phyloP scores from a whole-genome alignment of 257 asterid species.

The Solanum sitiens region DNA sequence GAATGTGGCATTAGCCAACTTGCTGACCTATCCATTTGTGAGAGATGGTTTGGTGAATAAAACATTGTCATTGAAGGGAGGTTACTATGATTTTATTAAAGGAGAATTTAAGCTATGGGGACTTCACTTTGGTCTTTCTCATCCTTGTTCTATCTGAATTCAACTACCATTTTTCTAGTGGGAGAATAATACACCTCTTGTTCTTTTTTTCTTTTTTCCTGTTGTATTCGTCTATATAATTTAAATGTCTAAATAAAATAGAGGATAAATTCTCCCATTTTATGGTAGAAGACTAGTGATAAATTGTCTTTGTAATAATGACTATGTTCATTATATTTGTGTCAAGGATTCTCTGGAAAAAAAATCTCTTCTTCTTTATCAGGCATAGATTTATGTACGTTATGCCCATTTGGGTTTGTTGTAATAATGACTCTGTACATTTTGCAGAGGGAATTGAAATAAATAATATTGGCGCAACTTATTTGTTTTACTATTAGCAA shows the following conservation, averaged over 20 bases:
- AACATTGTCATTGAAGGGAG: slow-evolving; percentile 73
- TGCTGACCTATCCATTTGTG: slow-evolving; percentile 79
- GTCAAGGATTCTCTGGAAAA: not conserved
- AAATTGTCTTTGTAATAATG: not conserved
- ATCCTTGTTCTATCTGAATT: slow-evolving; percentile 63
- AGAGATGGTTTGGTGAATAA: slow-evolving; percentile 73
- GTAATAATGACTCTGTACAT: not conserved
- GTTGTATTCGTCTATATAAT: not conserved
- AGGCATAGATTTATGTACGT: no score
- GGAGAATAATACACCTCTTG: not conserved
- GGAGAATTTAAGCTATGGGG: slow-evolving; percentile 92
- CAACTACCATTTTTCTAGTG: not conserved
- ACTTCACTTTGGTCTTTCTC: slow-evolving; percentile 58
- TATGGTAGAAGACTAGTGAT: not conserved
- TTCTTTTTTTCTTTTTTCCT: not conserved
- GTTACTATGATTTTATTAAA: slow-evolving; percentile 64
- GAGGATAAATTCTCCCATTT: not conserved
- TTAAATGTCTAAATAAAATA: not conserved
- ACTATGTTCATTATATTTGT: not conserved
- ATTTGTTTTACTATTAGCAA: not conserved
- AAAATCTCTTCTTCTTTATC: not conserved
- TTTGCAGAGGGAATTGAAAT: not conserved
- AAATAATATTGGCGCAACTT: not conserved
- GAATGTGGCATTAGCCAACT: slow-evolving; percentile 81
- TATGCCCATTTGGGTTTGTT: not conserved